Percentiles rank a stretch among this genome's conserved stretches.
Evolutionary conservation across 495 filamentous ascomycete species (phyloP).

Genomic region (Usnea hakonensis): DNA sequence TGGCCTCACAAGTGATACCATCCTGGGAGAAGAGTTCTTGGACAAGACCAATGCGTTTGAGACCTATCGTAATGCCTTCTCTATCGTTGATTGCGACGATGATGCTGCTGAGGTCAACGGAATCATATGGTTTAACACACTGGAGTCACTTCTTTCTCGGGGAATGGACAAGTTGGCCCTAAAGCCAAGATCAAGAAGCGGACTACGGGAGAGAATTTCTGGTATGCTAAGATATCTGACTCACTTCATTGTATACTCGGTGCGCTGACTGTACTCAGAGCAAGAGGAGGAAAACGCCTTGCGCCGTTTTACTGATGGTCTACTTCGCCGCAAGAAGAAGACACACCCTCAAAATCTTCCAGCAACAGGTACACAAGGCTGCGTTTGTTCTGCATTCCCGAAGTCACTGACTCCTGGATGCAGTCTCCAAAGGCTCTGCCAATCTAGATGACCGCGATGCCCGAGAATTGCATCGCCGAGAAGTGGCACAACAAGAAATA

Average conservation of each 20-base stretch:
- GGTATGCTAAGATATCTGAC: not conserved
- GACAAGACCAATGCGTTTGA: slow-evolving; percentile 5
- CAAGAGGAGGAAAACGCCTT: not conserved
- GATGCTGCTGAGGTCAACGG: not conserved
- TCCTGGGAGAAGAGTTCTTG: slow-evolving; percentile 8
- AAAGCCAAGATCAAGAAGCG: not conserved
- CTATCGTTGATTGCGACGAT: slow-evolving; percentile 10
- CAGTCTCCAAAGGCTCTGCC: not conserved
- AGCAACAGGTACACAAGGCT: not conserved
- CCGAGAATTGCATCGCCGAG: not conserved
- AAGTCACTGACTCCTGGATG: not conserved
- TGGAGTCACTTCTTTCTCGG: not conserved
- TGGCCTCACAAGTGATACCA: slow-evolving; percentile 7
- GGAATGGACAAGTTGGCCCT: not conserved
- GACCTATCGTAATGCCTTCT: slow-evolving; percentile 9
- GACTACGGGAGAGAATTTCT: not conserved
- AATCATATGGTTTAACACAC: not conserved
- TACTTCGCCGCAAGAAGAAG: not conserved
- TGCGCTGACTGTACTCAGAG: not conserved
- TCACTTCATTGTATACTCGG: not conserved
- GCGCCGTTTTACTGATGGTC: not conserved
- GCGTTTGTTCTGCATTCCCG: not conserved
- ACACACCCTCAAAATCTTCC: not conserved
- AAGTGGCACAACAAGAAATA: not conserved
- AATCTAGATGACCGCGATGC: not conserved